Evolutionary conservation across 1,284 basidiomycete genomes (phyloP).

Genomic region (Ustilago hordei): DNA sequence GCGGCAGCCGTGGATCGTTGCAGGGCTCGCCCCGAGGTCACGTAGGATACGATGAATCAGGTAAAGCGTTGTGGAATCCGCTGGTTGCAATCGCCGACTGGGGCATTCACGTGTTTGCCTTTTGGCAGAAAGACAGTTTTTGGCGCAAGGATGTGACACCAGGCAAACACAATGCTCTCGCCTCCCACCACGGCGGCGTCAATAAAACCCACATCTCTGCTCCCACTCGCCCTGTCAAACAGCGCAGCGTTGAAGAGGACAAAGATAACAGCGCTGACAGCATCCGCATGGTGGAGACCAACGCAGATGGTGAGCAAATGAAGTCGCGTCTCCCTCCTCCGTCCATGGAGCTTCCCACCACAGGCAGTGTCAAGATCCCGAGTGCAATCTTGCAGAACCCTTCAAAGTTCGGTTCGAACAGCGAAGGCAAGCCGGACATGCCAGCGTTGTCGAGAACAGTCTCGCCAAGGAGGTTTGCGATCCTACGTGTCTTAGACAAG

Average conservation of each 20-base stretch:
- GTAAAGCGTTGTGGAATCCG: constrained; percentile 57
- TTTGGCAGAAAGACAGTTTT: constrained; percentile 60
- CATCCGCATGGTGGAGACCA: constrained; percentile 2
- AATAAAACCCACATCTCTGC: constrained; percentile 28
- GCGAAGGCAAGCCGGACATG: constrained; percentile 22
- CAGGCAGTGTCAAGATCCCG: constrained; percentile 1
- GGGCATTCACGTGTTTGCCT: constrained; percentile 37
- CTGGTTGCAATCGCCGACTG: constrained; percentile 41
- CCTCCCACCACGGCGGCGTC: constrained; percentile 12
- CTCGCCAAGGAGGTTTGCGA: constrained; percentile 25
- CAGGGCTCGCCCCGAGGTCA: constrained; percentile 24
- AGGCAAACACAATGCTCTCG: constrained; percentile 23
- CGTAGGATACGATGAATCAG: constrained; percentile 29
- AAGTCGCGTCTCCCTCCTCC: constrained; percentile 37
- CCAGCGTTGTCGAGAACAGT: constrained; percentile 18
- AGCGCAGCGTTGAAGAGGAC: constrained; percentile 34
- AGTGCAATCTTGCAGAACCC: constrained; percentile 21
- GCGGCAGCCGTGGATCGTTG: not conserved
- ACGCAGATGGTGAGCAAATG: constrained; percentile 25
- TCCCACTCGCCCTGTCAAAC: constrained; percentile 24
- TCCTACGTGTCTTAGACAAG: constrained; percentile 35
- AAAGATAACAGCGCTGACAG: not conserved
- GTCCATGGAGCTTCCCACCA: constrained; percentile 36
- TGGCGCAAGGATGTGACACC: constrained; percentile 56
- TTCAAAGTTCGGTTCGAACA: constrained; percentile 6